Evolutionary conservation across 768 basidiomycete species (phyloP).

Genomic region (Phlebiopsis gigantea): DNA sequence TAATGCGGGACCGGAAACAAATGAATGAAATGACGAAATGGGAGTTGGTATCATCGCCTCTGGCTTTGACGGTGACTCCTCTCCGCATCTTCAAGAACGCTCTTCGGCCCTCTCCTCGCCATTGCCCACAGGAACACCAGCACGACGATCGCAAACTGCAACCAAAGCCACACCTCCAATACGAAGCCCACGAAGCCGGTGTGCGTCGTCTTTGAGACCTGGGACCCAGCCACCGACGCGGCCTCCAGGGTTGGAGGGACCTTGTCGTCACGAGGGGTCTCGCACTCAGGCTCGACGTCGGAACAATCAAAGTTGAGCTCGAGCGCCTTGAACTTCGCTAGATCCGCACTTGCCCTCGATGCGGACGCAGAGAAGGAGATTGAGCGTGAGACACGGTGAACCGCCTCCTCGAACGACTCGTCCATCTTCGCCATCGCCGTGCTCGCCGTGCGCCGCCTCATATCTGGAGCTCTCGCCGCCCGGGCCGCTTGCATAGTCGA

Average conservation of each 20-base stretch:
- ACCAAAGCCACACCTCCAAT: constrained; percentile 78
- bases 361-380: background rate
- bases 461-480: background rate
- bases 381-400: constrained; percentile 17
- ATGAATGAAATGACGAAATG: background rate
- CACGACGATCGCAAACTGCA: constrained; percentile 74
- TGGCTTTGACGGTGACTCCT: constrained; percentile 12
- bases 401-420: constrained; percentile 22
- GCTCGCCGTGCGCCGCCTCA: constrained; percentile 9
- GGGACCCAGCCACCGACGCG: background rate
- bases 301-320: constrained; percentile 2
- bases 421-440: constrained; percentile 10
- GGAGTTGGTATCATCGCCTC: background rate
- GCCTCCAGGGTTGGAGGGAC: background rate
- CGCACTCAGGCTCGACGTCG: constrained; percentile 3
- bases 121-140: constrained; percentile 77
- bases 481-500: background rate
- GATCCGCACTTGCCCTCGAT: background rate
- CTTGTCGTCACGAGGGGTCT: constrained; percentile 4
- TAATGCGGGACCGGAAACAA: no score
- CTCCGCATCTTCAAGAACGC: constrained; percentile 49
- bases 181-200: constrained; percentile 37
- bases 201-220: constrained; percentile 13
- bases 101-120: constrained; percentile 72
- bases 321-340: background rate